Base-by-base conservation (phyloP, 2,329 filamentous ascomycete species). In the Ustulina deusta region DNA sequence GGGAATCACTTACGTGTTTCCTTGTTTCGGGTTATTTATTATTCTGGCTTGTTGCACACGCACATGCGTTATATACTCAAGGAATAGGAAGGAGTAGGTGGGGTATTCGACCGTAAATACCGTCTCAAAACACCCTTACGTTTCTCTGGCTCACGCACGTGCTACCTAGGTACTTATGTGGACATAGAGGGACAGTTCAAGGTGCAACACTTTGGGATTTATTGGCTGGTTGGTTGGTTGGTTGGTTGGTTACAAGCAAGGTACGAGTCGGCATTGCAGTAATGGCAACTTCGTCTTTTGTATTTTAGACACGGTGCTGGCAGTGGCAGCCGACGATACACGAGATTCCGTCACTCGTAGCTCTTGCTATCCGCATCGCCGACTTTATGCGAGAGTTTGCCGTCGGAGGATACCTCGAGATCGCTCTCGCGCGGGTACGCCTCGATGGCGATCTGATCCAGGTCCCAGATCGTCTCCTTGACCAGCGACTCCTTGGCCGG, bases 401-500 rank as follows among this genome's bases (percentile, higher is more conserved):
- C 32, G 52, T 61, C 42, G 3, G 54, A 57, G 4, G 25, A 63
- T n/a, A 7, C 49, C 32, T 68, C 74, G 1, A 65, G 55, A 38
- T 73, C 71, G 38, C 71, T 70, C 13, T 65, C 66, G 27, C 63
- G 65, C 11, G 58, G 32, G n/a, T 71, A 65, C n/a, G 71, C 69
- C 52, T 75, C 71, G 29, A 77, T 71, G 10, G 71, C 62, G 1
- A 71, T 68, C 42, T 66, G 73, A 10, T 76, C 75, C 29, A 79
- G 73, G 22, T 78, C 76, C 77, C 79, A 83, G 32, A 83, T 73
- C 17, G 80, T 83, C 52, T 77, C 72, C 2, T 65, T 66, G 4
- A 90, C 76, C 55, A 87, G 75, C 0, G 84, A 84, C 71, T 85
- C 83, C n/a, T 66, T 76, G 0, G 82, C 84, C 7, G 87, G 86